Conservation (phyloP, 345 rosid genomes). For the Arabidopsis thaliana region DNA sequence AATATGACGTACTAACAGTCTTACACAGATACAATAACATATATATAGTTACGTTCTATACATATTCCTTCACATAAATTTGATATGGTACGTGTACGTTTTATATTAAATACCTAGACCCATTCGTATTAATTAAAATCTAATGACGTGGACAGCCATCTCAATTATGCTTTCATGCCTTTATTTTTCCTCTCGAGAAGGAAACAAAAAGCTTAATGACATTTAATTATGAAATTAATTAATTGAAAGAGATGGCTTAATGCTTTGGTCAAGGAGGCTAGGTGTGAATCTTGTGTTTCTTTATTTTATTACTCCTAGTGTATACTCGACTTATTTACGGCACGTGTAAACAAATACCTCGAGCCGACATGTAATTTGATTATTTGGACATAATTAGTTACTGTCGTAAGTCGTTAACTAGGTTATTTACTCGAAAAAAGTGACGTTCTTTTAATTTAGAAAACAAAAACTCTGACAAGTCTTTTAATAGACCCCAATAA, state of each 20-base stretch:
- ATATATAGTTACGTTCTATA: background rate
- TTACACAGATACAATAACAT: slow-evolving; percentile 9
- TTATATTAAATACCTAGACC: slow-evolving; percentile 31
- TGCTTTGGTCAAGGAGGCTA: slow-evolving; percentile 6
- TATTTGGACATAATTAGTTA: slow-evolving; percentile 15
- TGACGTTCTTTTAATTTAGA: background rate
- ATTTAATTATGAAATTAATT: slow-evolving; percentile 16
- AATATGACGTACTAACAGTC: slow-evolving; percentile 40
- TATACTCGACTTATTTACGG: slow-evolving; percentile 17
- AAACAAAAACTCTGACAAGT: background rate
- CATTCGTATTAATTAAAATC: slow-evolving; percentile 15
- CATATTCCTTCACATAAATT: slow-evolving; percentile 10
- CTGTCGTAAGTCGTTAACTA: background rate
- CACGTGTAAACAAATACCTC: slow-evolving; percentile 26
- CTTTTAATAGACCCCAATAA: background rate
- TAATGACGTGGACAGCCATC: slow-evolving; percentile 34
- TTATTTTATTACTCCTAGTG: slow-evolving; percentile 11
- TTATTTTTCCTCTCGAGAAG: background rate
- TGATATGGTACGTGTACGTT: slow-evolving; percentile 34
- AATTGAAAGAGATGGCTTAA: slow-evolving; percentile 27
- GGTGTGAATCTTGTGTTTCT: slow-evolving; percentile 36
- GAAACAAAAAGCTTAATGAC: slow-evolving; percentile 26
- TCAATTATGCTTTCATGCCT: slow-evolving; percentile 29
- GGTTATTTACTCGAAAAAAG: background rate
- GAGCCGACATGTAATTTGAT: background rate